Percentiles rank a stretch among this genome's conserved stretches.
Conservation (phyloP, 768 basidiomycete species). For the Leucosporidium creatinivorum region DNA sequence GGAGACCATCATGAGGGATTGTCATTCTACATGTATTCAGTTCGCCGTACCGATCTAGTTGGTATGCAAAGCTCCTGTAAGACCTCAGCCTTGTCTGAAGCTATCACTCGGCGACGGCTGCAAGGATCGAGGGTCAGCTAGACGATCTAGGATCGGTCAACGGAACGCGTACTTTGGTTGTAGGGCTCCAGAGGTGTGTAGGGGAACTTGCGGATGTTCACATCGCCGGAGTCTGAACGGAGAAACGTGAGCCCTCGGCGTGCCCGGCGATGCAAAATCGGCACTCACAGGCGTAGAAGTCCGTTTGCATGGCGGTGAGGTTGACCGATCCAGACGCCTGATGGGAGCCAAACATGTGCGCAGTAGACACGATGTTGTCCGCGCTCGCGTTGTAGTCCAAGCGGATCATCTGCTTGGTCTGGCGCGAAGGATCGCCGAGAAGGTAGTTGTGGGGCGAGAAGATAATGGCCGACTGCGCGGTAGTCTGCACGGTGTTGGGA, state of each 20-base stretch:
- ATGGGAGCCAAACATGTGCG: slow-evolving; percentile 16
- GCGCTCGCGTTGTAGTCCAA: slow-evolving; percentile 35
- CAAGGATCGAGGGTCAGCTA: too few relatives aligned
- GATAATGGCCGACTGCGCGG: slow-evolving; percentile 26
- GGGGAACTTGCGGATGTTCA: slow-evolving; percentile 43
- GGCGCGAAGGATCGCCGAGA: slow-evolving; percentile 35
- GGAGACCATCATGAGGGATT: too few relatives aligned
- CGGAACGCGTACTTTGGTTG: too few relatives aligned
- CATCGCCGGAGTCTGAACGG: slow-evolving; percentile 51
- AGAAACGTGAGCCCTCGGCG: slow-evolving; percentile 37
- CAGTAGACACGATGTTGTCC: background rate
- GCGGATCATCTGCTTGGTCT: slow-evolving; percentile 38
- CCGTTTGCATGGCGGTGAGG: background rate
- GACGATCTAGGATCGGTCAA: too few relatives aligned
- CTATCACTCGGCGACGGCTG: too few relatives aligned
- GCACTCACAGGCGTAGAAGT: background rate
- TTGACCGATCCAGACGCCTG: slow-evolving; percentile 14
- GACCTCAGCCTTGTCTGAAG: too few relatives aligned
- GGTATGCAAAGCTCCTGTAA: too few relatives aligned
- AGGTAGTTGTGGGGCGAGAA: slow-evolving; percentile 42
- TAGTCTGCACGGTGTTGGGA: slow-evolving; percentile 36
- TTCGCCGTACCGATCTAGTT: too few relatives aligned
- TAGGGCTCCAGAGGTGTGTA: slow-evolving; percentile 25
- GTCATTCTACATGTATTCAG: too few relatives aligned
- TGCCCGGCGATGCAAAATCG: too few relatives aligned